These are phyloP conservation scores for Hymenoscyphus fraxineus DNA, from an alignment of 2,329 filamentous ascomycete species.

Conservation along the genomic window DNA sequence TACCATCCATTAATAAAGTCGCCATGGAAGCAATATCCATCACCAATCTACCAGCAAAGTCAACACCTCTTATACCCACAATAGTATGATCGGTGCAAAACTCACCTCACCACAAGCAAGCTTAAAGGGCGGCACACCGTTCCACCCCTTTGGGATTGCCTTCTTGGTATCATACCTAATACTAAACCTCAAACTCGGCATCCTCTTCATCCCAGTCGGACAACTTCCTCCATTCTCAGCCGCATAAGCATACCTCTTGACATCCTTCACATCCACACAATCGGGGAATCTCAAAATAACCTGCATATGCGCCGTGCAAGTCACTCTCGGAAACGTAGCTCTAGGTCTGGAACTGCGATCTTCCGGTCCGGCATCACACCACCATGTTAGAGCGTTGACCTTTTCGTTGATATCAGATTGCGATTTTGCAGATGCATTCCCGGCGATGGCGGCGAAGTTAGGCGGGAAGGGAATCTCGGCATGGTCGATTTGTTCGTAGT, in stretches of 20 bases:
- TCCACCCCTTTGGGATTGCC: conserved; percentile 42
- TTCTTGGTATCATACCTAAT: conserved; percentile 44
- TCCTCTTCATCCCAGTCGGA: conserved; percentile 42
- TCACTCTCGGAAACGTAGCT: conserved; percentile 31
- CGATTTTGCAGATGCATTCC: conserved; percentile 37
- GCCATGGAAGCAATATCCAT: conserved; percentile 39
- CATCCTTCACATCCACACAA: conserved; percentile 37
- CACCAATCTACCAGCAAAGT: conserved; percentile 34
- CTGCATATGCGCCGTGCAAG: conserved; percentile 43
- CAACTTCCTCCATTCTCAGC: conserved; percentile 35
- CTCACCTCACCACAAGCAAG: conserved; percentile 12
- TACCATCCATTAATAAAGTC: conserved; percentile 48
- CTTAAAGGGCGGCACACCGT: conserved; percentile 39
- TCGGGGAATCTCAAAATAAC: conserved; percentile 43
- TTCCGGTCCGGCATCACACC: conserved; percentile 35
- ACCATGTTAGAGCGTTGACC: conserved; percentile 35
- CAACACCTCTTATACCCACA: no score
- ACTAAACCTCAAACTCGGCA: conserved; percentile 45
- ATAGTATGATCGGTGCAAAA: neutral
- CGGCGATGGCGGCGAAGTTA: conserved; percentile 41
- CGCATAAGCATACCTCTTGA: conserved; percentile 25
- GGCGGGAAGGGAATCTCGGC: conserved; percentile 45
- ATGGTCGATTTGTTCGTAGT: conserved; percentile 42
- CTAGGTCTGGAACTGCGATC: conserved; percentile 18
- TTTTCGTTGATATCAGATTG: conserved; percentile 31